Evolutionary conservation across 208 protist species (phyloP), one percentile per base, ranked within the genome.

Genomic region (Porcisia deanei): DNA sequence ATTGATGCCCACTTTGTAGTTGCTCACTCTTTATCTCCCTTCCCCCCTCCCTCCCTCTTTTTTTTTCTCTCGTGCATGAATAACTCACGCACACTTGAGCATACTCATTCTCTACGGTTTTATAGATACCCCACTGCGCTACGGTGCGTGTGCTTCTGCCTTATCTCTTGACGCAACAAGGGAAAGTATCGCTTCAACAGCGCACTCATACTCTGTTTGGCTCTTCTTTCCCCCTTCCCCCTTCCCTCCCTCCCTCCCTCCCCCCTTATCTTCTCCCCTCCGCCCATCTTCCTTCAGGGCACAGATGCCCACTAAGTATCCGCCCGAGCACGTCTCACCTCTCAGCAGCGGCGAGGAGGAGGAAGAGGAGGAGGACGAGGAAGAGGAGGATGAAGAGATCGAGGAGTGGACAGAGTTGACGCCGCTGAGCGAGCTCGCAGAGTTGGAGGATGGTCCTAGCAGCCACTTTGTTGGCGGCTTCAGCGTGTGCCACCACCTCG

Each of bases 381-480:
- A 94, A 57, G 89, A 94, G 20, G 86, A 90, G 16, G 88, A 92
- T 18, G 88, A 94, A 57, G 85, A 93, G 73, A 52, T 86, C 30
- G 91, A 92, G 70, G 88, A 94, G 71, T 97, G 88, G 86, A 86
- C 78, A 10, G 86, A 92, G 71, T 73, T 91, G 20, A 81, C 80
- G 12, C 78, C 91, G 4, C 80, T 94, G 49, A 84, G 85, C 20
- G 83, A 90, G 61, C 16, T 93, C 8, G 85, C 81, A 8, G 84
- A 83, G 43, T 69, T 90, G 37, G 81, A 91, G 61, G 88, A 94
- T 69, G 93, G 91, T 22, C 93, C 93, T 30, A 91, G 87, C 80
- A 97, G 89, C 22, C 86, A 83, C 75, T 90, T 91, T 47, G 80
- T 97, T 1, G 93, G 93, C 34, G 87, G 90, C 60, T 97, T 93